Percentiles rank a stretch among this genome's conserved stretches.
Evolutionary conservation across 169 alveolate species (phyloP).

Genomic region (Plasmodium fragile): DNA sequence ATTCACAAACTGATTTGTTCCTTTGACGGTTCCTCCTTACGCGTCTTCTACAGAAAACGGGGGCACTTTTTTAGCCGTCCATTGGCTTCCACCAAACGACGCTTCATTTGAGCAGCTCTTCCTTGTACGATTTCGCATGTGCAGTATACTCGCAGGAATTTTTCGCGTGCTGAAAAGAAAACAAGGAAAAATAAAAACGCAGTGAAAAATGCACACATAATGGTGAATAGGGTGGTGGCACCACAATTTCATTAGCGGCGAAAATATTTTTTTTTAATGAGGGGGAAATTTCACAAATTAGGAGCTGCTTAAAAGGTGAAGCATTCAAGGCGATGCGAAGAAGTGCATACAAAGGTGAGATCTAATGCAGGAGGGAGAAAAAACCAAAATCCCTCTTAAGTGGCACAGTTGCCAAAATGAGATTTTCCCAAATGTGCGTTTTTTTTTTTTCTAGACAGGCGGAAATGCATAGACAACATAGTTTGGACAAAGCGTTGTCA

Average conservation of each 20-base stretch:
- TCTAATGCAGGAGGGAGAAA: not conserved
- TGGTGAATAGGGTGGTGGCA: not conserved
- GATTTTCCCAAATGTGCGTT: not conserved
- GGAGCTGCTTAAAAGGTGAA: not conserved
- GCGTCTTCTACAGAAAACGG: not conserved
- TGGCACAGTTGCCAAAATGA: not conserved
- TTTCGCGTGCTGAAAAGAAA: slow-evolving; percentile 49
- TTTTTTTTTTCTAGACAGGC: not conserved
- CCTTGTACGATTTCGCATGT: slow-evolving; percentile 46
- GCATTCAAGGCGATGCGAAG: not conserved
- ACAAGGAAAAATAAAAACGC: not conserved
- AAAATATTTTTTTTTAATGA: not conserved
- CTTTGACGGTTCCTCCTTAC: not conserved
- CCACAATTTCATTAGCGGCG: not conserved
- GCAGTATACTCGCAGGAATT: slow-evolving; percentile 24
- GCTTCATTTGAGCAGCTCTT: slow-evolving; percentile 33
- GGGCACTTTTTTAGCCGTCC: no score
- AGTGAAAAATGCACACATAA: not conserved
- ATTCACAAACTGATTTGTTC: not conserved
- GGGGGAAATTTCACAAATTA: not conserved
- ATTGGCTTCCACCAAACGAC: not conserved
- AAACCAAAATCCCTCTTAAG: not conserved
- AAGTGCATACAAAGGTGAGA: not conserved
- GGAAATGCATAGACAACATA: not conserved
- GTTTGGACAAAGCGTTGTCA: not conserved